Conservation (phyloP, 208 protist species). For the Crithidia thermophila region DNA sequence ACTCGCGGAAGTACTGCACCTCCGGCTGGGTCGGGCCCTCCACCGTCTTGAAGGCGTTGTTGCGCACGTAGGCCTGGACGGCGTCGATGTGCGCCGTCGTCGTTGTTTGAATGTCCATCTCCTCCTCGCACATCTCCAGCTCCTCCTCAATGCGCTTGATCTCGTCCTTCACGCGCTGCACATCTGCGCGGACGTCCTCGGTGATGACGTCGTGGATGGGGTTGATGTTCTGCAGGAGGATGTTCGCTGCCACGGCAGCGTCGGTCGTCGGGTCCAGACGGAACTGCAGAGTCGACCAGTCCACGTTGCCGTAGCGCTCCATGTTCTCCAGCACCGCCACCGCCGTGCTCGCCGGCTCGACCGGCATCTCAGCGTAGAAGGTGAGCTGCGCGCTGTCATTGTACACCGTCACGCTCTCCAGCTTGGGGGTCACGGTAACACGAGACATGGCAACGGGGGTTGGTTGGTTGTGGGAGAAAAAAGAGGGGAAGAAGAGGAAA, state of each 20-base stretch:
- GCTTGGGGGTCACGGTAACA: constrained; percentile 25
- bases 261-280: constrained; percentile 21
- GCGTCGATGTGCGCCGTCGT: constrained; percentile 18
- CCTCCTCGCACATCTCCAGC: constrained; percentile 10
- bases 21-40: neutral
- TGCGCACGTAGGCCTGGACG: constrained; percentile 14
- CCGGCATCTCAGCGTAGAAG: constrained; percentile 21
- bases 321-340: constrained; percentile 26
- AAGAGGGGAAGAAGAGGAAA: neutral
- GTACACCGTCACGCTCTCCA: constrained; percentile 35
- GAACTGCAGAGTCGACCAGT: constrained; percentile 47
- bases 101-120: constrained; percentile 15
- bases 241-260: constrained; percentile 13
- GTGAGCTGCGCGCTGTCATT: constrained; percentile 34
- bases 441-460: constrained; percentile 15
- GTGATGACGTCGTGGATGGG: constrained; percentile 21
- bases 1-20: constrained; percentile 20
- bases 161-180: constrained; percentile 27
- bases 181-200: constrained; percentile 32
- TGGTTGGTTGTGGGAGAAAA: neutral
- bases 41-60: constrained; percentile 1
- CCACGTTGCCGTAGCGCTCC: constrained; percentile 30
- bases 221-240: constrained; percentile 36
- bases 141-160: constrained; percentile 22
- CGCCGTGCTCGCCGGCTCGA: constrained; percentile 14